These are phyloP conservation scores for Tilletia walkeri DNA, from an alignment of 1,284 basidiomycete species.

Conservation along the genomic window DNA sequence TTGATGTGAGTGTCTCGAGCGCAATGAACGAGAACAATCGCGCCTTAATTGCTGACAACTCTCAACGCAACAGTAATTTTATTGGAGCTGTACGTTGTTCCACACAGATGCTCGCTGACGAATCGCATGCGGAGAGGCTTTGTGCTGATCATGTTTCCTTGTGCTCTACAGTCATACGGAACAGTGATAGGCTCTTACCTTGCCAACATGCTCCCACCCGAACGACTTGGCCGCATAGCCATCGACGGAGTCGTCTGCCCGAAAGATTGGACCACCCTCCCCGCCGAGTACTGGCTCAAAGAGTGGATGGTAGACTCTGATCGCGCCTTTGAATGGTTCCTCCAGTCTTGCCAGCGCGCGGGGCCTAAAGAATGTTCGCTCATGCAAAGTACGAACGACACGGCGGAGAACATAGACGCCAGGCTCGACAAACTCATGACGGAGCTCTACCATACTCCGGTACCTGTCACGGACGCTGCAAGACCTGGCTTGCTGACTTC, in stretches of 20 bases:
- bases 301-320: slow-evolving; percentile 31
- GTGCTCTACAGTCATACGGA: slow-evolving; percentile 21
- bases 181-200: slow-evolving; percentile 47
- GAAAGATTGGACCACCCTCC: slow-evolving; percentile 41
- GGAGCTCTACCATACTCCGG: background rate
- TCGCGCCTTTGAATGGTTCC: slow-evolving; percentile 27
- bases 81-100: too few relatives aligned
- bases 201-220: slow-evolving; percentile 48
- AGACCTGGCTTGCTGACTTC: slow-evolving; percentile 56
- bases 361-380: slow-evolving; percentile 27
- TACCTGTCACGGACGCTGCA: slow-evolving; percentile 39
- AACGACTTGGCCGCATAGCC: slow-evolving; percentile 32
- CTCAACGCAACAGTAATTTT: too few relatives aligned
- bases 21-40: too few relatives aligned
- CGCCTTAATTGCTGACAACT: too few relatives aligned
- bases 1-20: background rate
- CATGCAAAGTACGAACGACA: slow-evolving; percentile 20
- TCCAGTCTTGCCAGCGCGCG: slow-evolving; percentile 22
- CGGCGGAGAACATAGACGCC: slow-evolving; percentile 20
- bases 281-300: slow-evolving; percentile 56
- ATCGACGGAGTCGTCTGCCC: slow-evolving; percentile 25
- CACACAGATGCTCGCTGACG: too few relatives aligned
- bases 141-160: too few relatives aligned
- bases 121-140: too few relatives aligned
- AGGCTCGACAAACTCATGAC: slow-evolving; percentile 20